Conservation (phyloP, 768 basidiomycete species). For the Russula brevipes region DNA sequence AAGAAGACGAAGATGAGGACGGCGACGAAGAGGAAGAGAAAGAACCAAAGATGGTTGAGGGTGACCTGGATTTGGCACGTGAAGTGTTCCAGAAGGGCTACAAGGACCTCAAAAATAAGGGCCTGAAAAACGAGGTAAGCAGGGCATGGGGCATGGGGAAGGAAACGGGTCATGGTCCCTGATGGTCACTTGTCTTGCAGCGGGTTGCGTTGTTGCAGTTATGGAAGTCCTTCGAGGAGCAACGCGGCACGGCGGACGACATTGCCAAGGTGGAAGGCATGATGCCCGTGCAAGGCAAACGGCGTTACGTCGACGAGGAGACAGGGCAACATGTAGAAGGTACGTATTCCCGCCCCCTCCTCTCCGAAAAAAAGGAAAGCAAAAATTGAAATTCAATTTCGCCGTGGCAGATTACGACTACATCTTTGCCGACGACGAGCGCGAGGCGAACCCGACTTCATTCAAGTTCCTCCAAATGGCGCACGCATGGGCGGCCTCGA, state of each 20-base stretch:
- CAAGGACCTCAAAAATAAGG: conserved; percentile 75
- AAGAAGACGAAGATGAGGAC: conserved; percentile 58
- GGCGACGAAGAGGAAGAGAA: conserved; percentile 43
- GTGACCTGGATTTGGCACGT: conserved; percentile 64
- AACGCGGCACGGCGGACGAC: conserved; percentile 66
- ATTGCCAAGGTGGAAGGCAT: conserved; percentile 80
- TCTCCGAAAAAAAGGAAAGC: background rate
- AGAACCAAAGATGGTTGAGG: conserved; percentile 56
- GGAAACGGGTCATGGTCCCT: background rate
- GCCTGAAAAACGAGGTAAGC: conserved; percentile 80
- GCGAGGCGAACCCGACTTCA: conserved; percentile 84
- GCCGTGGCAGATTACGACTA: conserved; percentile 79
- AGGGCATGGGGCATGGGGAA: background rate
- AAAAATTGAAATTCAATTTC: background rate
- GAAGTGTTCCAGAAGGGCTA: conserved; percentile 84
- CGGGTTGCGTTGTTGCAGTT: conserved; percentile 88
- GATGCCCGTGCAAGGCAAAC: conserved; percentile 90
- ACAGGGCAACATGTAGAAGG: conserved; percentile 87
- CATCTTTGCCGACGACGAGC: conserved; percentile 94
- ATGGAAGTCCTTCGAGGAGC: conserved; percentile 92
- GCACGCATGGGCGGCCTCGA: conserved; percentile 71
- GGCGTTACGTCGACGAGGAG: conserved; percentile 76
- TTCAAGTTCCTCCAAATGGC: conserved; percentile 97
- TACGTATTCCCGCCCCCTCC: conserved; percentile 32
- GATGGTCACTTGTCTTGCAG: conserved; percentile 37